phyloP scores from a whole-genome alignment of 129 eudicot species.

The Ambrosia trifida region DNA sequence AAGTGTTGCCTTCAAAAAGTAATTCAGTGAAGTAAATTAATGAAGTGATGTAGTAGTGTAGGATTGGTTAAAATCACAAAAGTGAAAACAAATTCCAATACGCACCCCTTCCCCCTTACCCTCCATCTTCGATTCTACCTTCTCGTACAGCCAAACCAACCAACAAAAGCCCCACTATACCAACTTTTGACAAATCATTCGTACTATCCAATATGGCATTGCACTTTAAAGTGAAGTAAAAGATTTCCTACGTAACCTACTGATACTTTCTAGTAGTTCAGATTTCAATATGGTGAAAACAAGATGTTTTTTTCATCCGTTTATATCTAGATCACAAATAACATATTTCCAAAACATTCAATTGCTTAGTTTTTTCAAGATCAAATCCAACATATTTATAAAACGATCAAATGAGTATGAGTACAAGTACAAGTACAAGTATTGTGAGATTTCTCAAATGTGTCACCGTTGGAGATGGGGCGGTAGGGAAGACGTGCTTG shows the following conservation, averaged over 20 bases:
- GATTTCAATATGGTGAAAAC: constrained; percentile 3
- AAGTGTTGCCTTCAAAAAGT: no score
- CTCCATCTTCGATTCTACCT: no score
- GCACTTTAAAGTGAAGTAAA: constrained; percentile 25
- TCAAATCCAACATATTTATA: not conserved
- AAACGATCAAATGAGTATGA: constrained; percentile 6
- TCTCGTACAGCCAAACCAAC: constrained; percentile 16
- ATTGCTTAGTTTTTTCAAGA: not conserved
- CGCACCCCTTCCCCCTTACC: no score
- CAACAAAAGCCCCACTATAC: constrained; percentile 21
- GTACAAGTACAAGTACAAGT: constrained; percentile 21
- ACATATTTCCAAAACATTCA: not conserved
- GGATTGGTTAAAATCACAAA: no score
- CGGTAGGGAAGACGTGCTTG: constrained; percentile 85
- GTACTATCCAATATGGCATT: constrained; percentile 10
- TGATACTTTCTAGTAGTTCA: constrained; percentile 10
- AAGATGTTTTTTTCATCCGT: not conserved
- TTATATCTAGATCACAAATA: not conserved
- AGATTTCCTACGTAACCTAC: constrained; percentile 21
- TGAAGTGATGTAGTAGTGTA: no score
- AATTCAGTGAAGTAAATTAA: no score
- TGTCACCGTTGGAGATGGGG: constrained; percentile 90
- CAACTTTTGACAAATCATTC: constrained; percentile 20
- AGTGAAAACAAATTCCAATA: no score
- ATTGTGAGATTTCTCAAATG: constrained; percentile 70